phyloP scores from a whole-genome alignment of 2,329 filamentous ascomycete genomes.

The Fusarium coicis region DNA sequence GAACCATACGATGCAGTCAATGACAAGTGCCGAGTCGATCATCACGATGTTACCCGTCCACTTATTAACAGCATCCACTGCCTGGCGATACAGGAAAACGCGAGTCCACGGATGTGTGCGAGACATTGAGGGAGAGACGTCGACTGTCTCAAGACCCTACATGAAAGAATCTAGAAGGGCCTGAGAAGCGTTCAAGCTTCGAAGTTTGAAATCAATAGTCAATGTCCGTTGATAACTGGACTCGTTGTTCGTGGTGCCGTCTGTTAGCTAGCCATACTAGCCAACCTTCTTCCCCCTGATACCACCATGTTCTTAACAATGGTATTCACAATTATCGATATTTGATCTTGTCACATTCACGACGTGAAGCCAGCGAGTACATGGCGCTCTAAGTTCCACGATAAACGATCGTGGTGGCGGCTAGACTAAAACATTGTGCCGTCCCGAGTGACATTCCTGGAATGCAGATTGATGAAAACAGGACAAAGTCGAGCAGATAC shows the following conservation, averaged over 20 bases:
- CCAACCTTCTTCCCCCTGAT: background rate
- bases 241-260: constrained; percentile 3
- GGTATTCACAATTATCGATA: background rate
- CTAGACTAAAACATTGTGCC: background rate
- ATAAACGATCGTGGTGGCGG: background rate
- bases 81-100: background rate
- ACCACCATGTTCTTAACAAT: background rate
- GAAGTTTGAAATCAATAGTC: background rate
- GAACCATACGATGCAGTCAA: background rate
- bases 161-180: background rate
- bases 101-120: background rate
- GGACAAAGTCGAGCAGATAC: background rate
- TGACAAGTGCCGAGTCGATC: background rate
- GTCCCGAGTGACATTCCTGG: constrained; percentile 11
- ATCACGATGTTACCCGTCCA: background rate
- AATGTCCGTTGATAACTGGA: background rate
- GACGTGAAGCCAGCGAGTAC: background rate
- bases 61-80: background rate
- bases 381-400: background rate
- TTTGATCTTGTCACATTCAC: background rate
- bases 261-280: background rate
- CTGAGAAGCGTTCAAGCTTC: background rate
- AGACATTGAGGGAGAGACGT: background rate
- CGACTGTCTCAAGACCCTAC: background rate
- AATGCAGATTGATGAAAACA: constrained; percentile 20